These are phyloP conservation scores for Silene conica DNA, from an alignment of 148 eudicot genomes.

Conservation along the genomic window DNA sequence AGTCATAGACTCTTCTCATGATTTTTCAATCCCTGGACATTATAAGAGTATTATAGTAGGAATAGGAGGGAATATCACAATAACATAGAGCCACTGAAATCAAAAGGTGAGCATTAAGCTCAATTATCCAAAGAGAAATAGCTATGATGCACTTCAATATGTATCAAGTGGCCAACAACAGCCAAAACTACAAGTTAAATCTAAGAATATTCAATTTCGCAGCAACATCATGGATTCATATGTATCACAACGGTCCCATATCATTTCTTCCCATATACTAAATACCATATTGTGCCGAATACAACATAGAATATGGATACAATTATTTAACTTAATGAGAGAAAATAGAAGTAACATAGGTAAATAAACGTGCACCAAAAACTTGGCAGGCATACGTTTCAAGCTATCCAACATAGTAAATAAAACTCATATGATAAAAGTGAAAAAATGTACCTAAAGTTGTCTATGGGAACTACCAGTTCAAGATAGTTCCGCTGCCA, in stretches of 20 bases:
- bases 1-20: too few species aligned
- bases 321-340: background rate
- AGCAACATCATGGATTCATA: background rate
- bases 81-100: background rate
- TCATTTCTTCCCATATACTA: background rate
- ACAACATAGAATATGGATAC: background rate
- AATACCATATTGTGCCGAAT: background rate
- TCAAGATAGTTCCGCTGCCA: too few species aligned
- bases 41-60: background rate
- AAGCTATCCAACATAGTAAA: slow-evolving; percentile 60
- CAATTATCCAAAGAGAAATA: background rate
- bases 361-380: slow-evolving; percentile 77
- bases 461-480: too few species aligned
- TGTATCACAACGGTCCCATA: background rate
- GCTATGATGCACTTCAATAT: background rate
- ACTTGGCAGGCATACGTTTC: slow-evolving; percentile 63
- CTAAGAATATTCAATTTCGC: background rate
- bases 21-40: too few species aligned
- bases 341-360: background rate
- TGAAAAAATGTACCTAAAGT: too few species aligned
- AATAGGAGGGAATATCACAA: background rate
- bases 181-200: background rate
- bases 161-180: background rate
- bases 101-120: background rate
- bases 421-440: too few species aligned